Evolutionary conservation across 208 protist genomes (phyloP), one percentile per base, ranked within the genome.

Genomic region (Strigomonas galati): DNA sequence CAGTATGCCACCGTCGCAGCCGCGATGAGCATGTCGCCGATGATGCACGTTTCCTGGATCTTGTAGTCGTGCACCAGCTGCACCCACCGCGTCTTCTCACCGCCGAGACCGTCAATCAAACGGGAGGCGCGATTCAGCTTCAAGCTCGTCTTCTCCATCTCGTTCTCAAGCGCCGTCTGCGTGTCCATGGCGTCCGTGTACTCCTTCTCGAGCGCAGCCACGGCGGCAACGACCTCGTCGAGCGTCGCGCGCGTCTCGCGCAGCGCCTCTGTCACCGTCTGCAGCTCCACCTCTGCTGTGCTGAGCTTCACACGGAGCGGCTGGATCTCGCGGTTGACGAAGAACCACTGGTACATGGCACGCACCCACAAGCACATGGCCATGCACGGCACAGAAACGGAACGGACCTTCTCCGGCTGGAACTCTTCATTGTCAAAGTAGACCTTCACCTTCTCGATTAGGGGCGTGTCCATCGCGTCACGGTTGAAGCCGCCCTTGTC

Each of bases 351-450:
- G 81, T 98, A 92, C 96, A 99, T 99, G 62, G 98, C 97, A 21
- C 92, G 91, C 67, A 98, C 97, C 97, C 97, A 99, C 71, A 93
- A 81, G 72, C 97, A 99, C 85, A 99, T 98, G 65, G 97, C 95
- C 76, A 97, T 98, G 78, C 97, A 99, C 31, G 98, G 97, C 72
- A 96, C 85, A 17, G 97, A 98, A 1, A 98, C 97, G 26, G 90
- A 88, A 48, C 84, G 82, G 37, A 97, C 91, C 74, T 95, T 95
- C 40, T 94, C 85, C 4, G 93, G 89, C 60, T 94, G 87, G 71
- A 96, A 97, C 74, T 97, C 86, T 35, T 92, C 84, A 60, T 95
- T 94, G 52, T 98, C 85, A 60, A 98, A 98, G 92, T 95, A 95
- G 17, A 69, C 80, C 64, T 92, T 74, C 14, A 99, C 82, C 74